Percentiles rank a stretch among this genome's conserved stretches.
These are phyloP conservation scores for Heterobasidion occidentale DNA, from an alignment of 1,284 basidiomycete genomes.

Conservation along the genomic window DNA sequence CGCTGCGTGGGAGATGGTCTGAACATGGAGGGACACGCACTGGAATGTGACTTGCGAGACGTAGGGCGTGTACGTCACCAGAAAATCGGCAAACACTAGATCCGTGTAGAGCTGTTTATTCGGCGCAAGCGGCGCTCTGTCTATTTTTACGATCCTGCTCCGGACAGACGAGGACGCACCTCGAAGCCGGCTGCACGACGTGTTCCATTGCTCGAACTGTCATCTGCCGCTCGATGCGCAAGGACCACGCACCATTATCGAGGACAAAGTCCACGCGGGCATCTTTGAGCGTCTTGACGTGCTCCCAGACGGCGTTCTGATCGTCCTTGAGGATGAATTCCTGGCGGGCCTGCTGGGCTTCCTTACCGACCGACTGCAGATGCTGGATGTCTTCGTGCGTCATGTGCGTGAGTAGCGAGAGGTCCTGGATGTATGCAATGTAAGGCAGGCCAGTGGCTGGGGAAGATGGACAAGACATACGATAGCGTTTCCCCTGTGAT, in stretches of 20 bases:
- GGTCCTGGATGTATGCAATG: conserved; percentile 41
- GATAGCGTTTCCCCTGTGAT: conserved; percentile 73
- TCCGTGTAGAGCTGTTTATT: conserved; percentile 73
- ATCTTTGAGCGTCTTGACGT: conserved; percentile 50
- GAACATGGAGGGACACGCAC: conserved; percentile 36
- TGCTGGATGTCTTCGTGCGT: conserved; percentile 75
- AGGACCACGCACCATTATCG: conserved; percentile 67
- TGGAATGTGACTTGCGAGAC: conserved; percentile 82
- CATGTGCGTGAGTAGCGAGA: conserved; percentile 78
- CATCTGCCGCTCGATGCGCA: background rate
- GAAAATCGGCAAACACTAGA: conserved; percentile 90
- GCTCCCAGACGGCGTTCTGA: conserved; percentile 69
- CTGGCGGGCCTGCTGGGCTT: conserved; percentile 66
- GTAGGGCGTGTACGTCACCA: conserved; percentile 82
- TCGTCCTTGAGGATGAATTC: conserved; percentile 85
- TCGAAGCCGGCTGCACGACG: conserved; percentile 82
- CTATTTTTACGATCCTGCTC: no score
- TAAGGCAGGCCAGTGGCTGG: background rate
- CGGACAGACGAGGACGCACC: conserved; percentile 26
- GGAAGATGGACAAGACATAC: conserved; percentile 22
- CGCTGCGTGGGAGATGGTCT: no score
- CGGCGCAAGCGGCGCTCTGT: no score
- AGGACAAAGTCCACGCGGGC: conserved; percentile 82
- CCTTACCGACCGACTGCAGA: conserved; percentile 76
- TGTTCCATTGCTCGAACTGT: background rate